Evolutionary conservation across 345 rosid species (phyloP), one percentile per base, ranked within the genome.

Genomic region (Cochlearia excelsa): DNA sequence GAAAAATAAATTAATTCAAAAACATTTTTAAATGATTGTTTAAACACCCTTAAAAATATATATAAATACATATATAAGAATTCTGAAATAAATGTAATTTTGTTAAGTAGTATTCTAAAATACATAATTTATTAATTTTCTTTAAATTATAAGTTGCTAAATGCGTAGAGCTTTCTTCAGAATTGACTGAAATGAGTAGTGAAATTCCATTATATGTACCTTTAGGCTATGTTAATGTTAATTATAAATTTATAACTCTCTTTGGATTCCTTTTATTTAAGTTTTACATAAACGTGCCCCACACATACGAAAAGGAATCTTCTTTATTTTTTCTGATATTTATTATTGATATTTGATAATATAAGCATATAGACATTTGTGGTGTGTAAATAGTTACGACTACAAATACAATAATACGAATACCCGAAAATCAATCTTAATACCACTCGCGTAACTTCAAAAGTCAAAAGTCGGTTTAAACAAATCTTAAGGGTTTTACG

Each of bases 141-240:
- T 34, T 33, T 30, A 30, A 1, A 47, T 28, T 47, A 47, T 47
- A 4, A 28, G 8, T 3, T 4, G 51, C 33, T 47, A 27, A 46
- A 3, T 9, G 6, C 31, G 30, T 44, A 23, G 23, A 11, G 56
- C 40, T 33, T 51, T 33, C 29, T 46, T 51, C 9, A 4, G 34
- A 27, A 51, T 1, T 40, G 23, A 26, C 9, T 50, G 9, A 49
- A 33, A 58, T 52, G 29, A 67, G 27, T 3, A 60, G 52, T 35
- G 39, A 57, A 9, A 26, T 4, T 45, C 26, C 47, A 51, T 8
- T 43, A 34, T 38, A 51, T 53, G 31, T 53, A 56, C 43, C 35
- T 56, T 65, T 55, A 60, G 53, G 43, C 7, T 38, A 68, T 44
- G 52, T 31, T 53, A 68, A 46, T 68, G 38, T 53, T 38, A n/a